Conservation (phyloP, 2,329 filamentous ascomycete genomes). For the Venturia pyrina region DNA sequence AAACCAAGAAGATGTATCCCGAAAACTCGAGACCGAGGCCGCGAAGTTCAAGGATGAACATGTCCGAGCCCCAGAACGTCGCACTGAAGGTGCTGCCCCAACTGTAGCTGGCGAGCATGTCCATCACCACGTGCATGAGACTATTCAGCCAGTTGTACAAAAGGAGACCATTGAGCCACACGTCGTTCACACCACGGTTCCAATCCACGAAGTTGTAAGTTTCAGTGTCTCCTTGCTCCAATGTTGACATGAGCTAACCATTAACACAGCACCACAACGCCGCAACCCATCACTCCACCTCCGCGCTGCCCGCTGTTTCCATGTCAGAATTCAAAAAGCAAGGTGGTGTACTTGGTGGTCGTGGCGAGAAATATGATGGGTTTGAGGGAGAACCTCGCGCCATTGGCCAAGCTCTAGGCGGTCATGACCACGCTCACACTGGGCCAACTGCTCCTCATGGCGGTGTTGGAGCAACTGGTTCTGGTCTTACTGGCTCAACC, state of each 20-base stretch:
- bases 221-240: background rate
- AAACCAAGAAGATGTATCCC: constrained; percentile 24
- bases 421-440: background rate
- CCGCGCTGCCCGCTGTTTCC: constrained; percentile 52
- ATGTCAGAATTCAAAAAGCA: constrained; percentile 53
- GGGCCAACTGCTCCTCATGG: background rate
- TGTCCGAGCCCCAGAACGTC: constrained; percentile 36
- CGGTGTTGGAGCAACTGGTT: background rate
- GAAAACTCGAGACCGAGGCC: constrained; percentile 35
- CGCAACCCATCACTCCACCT: constrained; percentile 55
- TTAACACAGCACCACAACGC: constrained; percentile 49
- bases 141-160: constrained; percentile 60
- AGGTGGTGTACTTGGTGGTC: constrained; percentile 44
- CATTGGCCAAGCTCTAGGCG: constrained; percentile 13
- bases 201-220: constrained; percentile 52
- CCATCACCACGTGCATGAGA: constrained; percentile 58
- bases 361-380: constrained; percentile 46
- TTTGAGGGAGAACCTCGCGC: constrained; percentile 40
- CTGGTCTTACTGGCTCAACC: constrained; percentile 14
- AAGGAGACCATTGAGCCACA: constrained; percentile 59
- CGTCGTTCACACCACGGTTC: constrained; percentile 61
- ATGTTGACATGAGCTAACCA: background rate
- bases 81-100: constrained; percentile 39
- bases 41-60: constrained; percentile 44
- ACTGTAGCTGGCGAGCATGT: constrained; percentile 51